Evolutionary conservation across 306 rosid species (phyloP), one percentile per base, ranked within the genome.

Genomic region (Casuarina cunninghamiana): DNA sequence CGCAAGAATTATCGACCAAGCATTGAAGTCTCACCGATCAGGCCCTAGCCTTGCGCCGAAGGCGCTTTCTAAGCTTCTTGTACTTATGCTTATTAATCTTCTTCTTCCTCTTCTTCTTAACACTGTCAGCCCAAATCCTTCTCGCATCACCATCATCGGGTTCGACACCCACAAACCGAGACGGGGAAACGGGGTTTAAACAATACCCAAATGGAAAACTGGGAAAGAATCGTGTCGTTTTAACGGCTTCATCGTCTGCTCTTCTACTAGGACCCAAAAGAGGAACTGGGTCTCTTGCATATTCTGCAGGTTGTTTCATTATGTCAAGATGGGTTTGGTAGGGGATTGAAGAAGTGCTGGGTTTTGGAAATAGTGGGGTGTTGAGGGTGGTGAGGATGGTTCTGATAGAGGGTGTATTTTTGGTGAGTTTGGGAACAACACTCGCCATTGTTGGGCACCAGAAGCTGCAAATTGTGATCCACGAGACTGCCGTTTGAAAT

Each of bases 101-200:
- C 79, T 48, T 83, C 87, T 83, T 86, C 87, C 89, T 80, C 89
- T 86, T 86, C 86, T 82, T 80, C 86, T 86, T 86, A n/a, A 83
- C 86, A 75, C 89, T 86, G 61, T 86, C 89, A 17, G 89, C 89
- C 89, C 85, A 86, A 60, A 86, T 51, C 69, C 66, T 75, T 51
- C 74, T 32, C 11, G 71, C 66, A 43, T 81, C 51, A 48, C 12
- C 87, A 39, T 72, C 82, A 13, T 66, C 82, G 6, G 68, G 16
- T 42, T 71, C 83, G 12, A 74, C 77, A 5, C 43, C 53, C 35
- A 69, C 68, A 35, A 58, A 69, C 80, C 81, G 79, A 44, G 77
- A 58, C 9, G 85, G 38, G 54, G 43, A 5, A 61, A 76, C 67
- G 17, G 88, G 77, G 43, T 78, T 71, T 10, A 83, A 69, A 67